These are phyloP conservation scores for Quillaja saponaria DNA, from an alignment of 306 rosid species.

Conservation along the genomic window DNA sequence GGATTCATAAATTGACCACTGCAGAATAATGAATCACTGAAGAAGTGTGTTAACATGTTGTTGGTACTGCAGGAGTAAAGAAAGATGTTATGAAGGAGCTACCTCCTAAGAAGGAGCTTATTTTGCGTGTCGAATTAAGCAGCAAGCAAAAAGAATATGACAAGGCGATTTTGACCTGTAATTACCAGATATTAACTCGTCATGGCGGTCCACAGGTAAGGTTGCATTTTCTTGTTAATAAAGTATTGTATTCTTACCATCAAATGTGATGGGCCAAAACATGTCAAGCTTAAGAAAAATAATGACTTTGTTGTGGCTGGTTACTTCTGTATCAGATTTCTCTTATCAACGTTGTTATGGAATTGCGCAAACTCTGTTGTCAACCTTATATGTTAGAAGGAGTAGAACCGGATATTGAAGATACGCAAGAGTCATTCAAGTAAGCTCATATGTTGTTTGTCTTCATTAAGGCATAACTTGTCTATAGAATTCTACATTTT, in stretches of 20 bases:
- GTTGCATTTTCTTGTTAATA: conserved; percentile 17
- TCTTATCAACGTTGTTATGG: conserved; percentile 97
- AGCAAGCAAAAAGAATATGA: conserved; percentile 95
- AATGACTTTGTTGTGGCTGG: conserved; percentile 24
- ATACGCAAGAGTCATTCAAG: conserved; percentile 76
- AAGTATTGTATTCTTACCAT: conserved; percentile 17
- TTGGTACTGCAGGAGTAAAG: conserved; percentile 74
- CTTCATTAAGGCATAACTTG: conserved; percentile 14
- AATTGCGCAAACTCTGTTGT: conserved; percentile 96
- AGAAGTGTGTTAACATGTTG: neutral
- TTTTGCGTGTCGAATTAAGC: conserved; percentile 88
- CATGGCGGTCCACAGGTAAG: conserved; percentile 98
- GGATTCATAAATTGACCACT: conserved; percentile 3
- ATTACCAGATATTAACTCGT: conserved; percentile 90
- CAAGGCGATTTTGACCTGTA: conserved; percentile 96
- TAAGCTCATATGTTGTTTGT: conserved; percentile 32
- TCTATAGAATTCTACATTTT: conserved; percentile 14
- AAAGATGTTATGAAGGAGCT: conserved; percentile 99
- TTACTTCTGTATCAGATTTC: conserved; percentile 70
- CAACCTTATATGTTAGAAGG: conserved; percentile 98
- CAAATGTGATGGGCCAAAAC: conserved; percentile 16
- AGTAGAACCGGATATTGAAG: conserved; percentile 91
- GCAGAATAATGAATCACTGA: too few species aligned
- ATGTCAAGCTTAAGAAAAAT: neutral
- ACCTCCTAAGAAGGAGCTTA: conserved; percentile 98